Evolutionary conservation across 139 green algal genomes (phyloP).

Genomic region (Chlorella sp.): DNA sequence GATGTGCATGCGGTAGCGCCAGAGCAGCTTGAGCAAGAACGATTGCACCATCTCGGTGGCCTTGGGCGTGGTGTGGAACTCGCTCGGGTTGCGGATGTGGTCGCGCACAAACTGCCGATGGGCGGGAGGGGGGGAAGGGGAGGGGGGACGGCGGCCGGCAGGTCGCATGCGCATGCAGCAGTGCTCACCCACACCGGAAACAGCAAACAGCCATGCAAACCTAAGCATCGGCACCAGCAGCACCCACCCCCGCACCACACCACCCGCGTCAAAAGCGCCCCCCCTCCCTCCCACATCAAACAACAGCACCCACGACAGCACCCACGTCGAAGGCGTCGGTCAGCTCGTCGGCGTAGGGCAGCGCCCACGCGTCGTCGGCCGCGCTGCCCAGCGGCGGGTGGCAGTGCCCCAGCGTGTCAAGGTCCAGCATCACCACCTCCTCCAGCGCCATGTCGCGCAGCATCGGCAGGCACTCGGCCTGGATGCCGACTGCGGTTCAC

Average conservation of each 20-base stretch:
- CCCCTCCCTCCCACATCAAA: too few relatives aligned
- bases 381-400: constrained; percentile 42
- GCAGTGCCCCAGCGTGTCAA: constrained; percentile 52
- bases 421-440: constrained; percentile 65
- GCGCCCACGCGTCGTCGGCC: constrained; percentile 55
- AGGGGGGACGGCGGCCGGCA: too few relatives aligned
- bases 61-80: constrained; percentile 72
- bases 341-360: constrained; percentile 66
- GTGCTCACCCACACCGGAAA: too few relatives aligned
- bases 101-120: constrained; percentile 10
- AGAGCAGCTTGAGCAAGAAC: constrained; percentile 6
- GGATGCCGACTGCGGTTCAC: too few relatives aligned
- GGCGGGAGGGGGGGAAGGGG: not conserved
- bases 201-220: too few relatives aligned
- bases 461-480: constrained; percentile 54
- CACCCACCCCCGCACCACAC: too few relatives aligned
- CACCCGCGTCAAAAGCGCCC: too few relatives aligned
- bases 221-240: too few relatives aligned
- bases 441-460: constrained; percentile 60
- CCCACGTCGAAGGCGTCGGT: constrained; percentile 14
- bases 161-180: too few relatives aligned
- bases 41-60: constrained; percentile 11
- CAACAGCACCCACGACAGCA: not conserved
- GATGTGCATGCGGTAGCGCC: constrained; percentile 17
- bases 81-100: constrained; percentile 55